Evolutionary conservation across 169 alveolate genomes (phyloP), one percentile per base, ranked within the genome.

Genomic region (Toxoplasma gondii): DNA sequence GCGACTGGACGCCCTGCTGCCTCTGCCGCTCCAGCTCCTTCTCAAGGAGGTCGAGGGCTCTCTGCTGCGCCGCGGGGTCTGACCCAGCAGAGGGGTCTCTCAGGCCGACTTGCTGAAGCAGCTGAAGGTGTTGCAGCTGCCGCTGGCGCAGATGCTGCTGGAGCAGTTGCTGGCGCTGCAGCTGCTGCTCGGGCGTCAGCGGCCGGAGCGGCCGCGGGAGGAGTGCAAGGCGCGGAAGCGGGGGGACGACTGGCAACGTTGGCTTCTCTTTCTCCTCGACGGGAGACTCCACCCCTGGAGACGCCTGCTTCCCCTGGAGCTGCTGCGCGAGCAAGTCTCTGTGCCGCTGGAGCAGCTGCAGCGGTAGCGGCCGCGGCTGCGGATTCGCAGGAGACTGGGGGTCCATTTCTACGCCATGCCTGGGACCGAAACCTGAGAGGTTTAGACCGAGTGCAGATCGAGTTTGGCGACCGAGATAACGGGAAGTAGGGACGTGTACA

Each of bases 131-230:
- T 27, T 64, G 74, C 34, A 64, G 74, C 74, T 64, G 74, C 29
- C 74, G 74, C 74, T 64, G 74, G 7, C 74, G 74, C 31, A 64
- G 74, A 64, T 64, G 74, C 34, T 64, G 74, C 74, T 64, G 74
- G 22, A 64, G 74, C 9, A 64, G 74, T 31, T 64, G 74, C 74
- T 64, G 74, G 74, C 74, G 74, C 29, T 64, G 74, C 74, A 64
- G 67, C 67, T 53, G 74, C 74, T 64, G 74, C 74, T 64, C 74
- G n/a, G 74, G 74, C 9, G 74, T 64, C 74, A 64, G 29, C 74
- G 74, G 74, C 9, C n/a, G 74, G 34, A 64, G 74, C 74, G 74
- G 74, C 34, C n/a, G 74, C 9, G 24, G 74, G 34, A 64, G 29
- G n/a, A 64, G 74, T 31, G 74, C 74, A 16, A 64, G 7, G n/a